Base-by-base conservation (phyloP, 2,329 filamentous ascomycete genomes). In the Claviceps purpurea region DNA sequence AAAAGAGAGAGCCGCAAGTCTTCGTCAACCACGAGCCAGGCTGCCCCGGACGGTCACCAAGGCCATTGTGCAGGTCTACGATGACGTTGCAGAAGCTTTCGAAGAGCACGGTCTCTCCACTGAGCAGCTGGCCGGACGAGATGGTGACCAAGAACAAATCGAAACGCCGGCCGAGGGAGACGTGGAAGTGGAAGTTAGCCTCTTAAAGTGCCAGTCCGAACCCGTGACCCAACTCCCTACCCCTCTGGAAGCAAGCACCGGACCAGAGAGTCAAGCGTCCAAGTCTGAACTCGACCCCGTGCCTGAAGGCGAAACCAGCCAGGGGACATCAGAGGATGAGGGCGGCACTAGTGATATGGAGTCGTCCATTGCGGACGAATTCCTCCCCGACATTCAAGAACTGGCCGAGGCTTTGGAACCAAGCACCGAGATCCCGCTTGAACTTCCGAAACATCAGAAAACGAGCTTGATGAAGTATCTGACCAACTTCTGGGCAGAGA, bases 401-500 rank as follows among this genome's bases (percentile, higher is more conserved):
- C 74, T 84, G 50, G 78, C 79, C 2, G 78, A 81, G 47, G 77
- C 78, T 55, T 73, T 82, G 56, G 84, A 81, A 58, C 75, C 76
- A 4, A 79, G 71, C 59, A 72, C 73, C 1, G 81, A 82, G 50
- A 75, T 82, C 24, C 75, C 78, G 0, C 68, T 87, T 10, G 89
- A 95, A 59, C 76, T 98, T 13, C 89, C 89, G 1, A 95, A 89
- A 62, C 89, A 97, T 62, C 89, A 96, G 63, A 93, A 91, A 66
- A 90, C 83, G 53, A 96, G 89, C 46, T 73, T 97, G 57, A 85
- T 98, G 80, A 95, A 94, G 64, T 89, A 96, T 72, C 76, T 98
- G 46, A 93, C 89, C 16, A 96, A 91, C 61, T 98, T 98, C 67
- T 98, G 93, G 93, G 94, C 93, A 2, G 94, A 98, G 68, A 82